A percentile compares a stretch with the other conserved stretches of the same genome.
Conservation (phyloP, 2,329 filamentous ascomycete species). For the Huntiella omanensis region DNA sequence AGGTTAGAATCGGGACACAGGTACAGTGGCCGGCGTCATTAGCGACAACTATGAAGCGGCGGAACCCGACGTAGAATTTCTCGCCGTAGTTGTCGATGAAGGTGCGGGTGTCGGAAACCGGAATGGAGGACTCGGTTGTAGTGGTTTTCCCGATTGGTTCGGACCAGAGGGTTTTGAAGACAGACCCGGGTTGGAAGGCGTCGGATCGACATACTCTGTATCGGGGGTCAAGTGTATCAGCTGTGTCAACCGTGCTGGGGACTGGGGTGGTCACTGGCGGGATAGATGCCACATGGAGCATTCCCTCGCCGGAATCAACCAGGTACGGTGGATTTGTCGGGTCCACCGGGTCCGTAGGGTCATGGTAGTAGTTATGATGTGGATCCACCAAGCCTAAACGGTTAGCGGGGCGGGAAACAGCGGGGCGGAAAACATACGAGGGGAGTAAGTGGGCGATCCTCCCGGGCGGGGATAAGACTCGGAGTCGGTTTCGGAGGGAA, state of each 20-base stretch:
- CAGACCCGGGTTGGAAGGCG: conserved; percentile 18
- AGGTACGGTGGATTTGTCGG: background rate
- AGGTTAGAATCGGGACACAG: conserved; percentile 39
- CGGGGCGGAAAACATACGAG: background rate
- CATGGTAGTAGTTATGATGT: background rate
- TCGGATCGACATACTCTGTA: conserved; percentile 5
- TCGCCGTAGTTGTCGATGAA: conserved; percentile 20
- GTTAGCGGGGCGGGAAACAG: background rate
- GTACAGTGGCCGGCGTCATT: conserved; percentile 33
- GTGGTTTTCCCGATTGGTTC: conserved; percentile 26
- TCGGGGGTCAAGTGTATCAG: conserved; percentile 3
- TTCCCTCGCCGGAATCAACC: conserved; percentile 2
- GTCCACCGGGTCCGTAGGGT: background rate
- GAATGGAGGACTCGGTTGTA: conserved; percentile 16
- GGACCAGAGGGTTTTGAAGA: conserved; percentile 37
- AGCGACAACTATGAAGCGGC: conserved; percentile 35
- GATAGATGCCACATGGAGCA: background rate
- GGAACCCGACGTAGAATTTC: conserved; percentile 29
- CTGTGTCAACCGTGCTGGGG: background rate
- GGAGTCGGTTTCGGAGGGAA: background rate
- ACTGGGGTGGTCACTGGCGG: background rate
- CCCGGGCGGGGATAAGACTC: background rate
- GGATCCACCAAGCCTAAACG: background rate
- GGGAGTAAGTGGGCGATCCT: background rate
- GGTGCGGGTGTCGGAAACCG: conserved; percentile 19